Percentiles rank a stretch among this genome's conserved stretches.
These are phyloP conservation scores for Achaetomiella virescens DNA, from an alignment of 495 filamentous ascomycete species.

Conservation along the genomic window DNA sequence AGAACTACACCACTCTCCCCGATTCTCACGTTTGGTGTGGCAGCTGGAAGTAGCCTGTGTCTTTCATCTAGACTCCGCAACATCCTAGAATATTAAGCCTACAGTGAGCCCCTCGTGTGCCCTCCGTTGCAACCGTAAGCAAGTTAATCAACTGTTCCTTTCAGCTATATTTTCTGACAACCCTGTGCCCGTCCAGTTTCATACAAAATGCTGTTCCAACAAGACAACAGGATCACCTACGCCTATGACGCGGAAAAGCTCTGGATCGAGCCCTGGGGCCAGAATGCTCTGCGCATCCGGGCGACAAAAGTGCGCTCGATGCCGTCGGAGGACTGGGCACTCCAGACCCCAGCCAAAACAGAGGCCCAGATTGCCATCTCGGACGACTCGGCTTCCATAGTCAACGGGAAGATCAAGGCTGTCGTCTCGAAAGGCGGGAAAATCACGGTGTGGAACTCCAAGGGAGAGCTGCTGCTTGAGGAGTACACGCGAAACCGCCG, in stretches of 20 bases:
- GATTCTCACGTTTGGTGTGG: too few species aligned
- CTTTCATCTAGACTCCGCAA: too few species aligned
- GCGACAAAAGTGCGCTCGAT: conserved; percentile 45
- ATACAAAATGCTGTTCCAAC: conserved; percentile 9
- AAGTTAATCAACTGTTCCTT: too few species aligned
- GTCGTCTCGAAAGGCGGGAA: conserved; percentile 43
- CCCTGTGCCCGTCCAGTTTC: too few species aligned
- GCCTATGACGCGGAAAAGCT: conserved; percentile 49
- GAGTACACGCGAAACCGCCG: conserved; percentile 50
- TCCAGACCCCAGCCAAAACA: conserved; percentile 11
- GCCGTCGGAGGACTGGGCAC: conserved; percentile 50
- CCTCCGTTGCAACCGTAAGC: too few species aligned
- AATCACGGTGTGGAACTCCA: conserved; percentile 41
- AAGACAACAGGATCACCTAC: conserved; percentile 23
- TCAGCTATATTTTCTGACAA: too few species aligned
- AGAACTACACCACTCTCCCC: too few species aligned
- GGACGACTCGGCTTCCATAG: conserved; percentile 23
- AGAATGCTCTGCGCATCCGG: conserved; percentile 48
- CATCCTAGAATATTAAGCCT: too few species aligned
- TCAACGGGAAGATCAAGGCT: conserved; percentile 48
- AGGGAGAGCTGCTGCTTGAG: conserved; percentile 40
- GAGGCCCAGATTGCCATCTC: neutral
- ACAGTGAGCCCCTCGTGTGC: too few species aligned
- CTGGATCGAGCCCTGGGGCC: conserved; percentile 52
- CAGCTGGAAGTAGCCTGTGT: too few species aligned